Conservation (phyloP, 2,329 filamentous ascomycete species). For the Trichoderma sp. region DNA sequence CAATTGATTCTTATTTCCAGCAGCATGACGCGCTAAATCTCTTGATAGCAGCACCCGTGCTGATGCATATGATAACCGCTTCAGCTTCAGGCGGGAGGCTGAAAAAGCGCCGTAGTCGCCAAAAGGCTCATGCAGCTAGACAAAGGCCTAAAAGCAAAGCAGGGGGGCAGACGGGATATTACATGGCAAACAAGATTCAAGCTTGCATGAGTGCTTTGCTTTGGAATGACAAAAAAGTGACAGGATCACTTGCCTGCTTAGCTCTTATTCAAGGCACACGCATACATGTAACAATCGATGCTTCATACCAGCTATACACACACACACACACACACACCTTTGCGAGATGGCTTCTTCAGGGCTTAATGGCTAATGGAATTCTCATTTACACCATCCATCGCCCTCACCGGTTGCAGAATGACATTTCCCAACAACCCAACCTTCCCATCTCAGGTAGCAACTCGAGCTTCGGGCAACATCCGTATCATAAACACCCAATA, state of each 20-base stretch:
- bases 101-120: not conserved
- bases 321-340: not conserved
- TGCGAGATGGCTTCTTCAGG: not conserved
- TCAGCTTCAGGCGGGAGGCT: not conserved
- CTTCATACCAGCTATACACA: not conserved
- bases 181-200: not conserved
- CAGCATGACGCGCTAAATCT: not conserved
- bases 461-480: not conserved
- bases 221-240: not conserved
- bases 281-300: not conserved
- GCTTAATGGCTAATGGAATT: not conserved
- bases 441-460: not conserved
- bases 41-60: not conserved
- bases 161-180: not conserved
- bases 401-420: not conserved
- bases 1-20: not conserved
- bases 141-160: not conserved
- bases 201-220: not conserved
- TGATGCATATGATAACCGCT: not conserved
- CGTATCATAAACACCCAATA: not conserved
- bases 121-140: slow-evolving; percentile 1
- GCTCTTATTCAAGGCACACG: not conserved
- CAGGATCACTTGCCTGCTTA: not conserved
- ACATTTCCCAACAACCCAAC: not conserved
- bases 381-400: not conserved